These are phyloP conservation scores for Babesia ovata DNA, from an alignment of 169 alveolate species.

Conservation along the genomic window DNA sequence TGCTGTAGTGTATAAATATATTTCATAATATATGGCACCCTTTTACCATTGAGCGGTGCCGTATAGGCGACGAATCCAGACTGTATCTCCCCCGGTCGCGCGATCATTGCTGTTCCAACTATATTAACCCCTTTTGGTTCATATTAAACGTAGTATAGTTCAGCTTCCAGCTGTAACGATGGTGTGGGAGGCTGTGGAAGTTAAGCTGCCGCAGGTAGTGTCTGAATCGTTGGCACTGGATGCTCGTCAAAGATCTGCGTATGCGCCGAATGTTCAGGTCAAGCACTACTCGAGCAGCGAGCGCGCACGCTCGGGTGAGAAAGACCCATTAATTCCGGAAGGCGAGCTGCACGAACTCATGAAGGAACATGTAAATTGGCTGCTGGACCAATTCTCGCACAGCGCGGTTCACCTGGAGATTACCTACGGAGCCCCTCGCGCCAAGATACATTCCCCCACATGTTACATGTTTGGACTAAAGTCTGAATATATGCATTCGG, in stretches of 20 bases:
- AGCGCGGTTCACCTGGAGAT: conserved; percentile 6
- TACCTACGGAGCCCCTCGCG: conserved; percentile 34
- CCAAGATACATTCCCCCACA: conserved; percentile 7
- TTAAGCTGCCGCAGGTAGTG: conserved; percentile 39
- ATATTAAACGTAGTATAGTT: too few species aligned
- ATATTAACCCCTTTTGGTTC: too few species aligned
- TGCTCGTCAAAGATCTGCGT: background rate
- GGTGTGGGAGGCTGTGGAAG: conserved; percentile 32
- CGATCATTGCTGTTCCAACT: too few species aligned
- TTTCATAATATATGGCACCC: too few species aligned
- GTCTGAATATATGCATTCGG: conserved; percentile 10
- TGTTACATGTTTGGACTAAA: conserved; percentile 44
- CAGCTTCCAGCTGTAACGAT: background rate
- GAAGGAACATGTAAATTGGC: conserved; percentile 40
- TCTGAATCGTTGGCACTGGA: background rate
- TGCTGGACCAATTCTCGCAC: conserved; percentile 30
- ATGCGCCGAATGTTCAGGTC: conserved; percentile 4
- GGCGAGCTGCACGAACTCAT: conserved; percentile 42
- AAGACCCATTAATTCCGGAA: conserved; percentile 6
- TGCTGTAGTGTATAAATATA: too few species aligned
- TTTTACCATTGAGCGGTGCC: too few species aligned
- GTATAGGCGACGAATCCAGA: too few species aligned
- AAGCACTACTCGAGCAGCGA: background rate
- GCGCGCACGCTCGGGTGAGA: conserved; percentile 5
- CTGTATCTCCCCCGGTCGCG: too few species aligned